phyloP scores from a whole-genome alignment of 352 stramenopile genomes.

The Sclerospora graminicola region DNA sequence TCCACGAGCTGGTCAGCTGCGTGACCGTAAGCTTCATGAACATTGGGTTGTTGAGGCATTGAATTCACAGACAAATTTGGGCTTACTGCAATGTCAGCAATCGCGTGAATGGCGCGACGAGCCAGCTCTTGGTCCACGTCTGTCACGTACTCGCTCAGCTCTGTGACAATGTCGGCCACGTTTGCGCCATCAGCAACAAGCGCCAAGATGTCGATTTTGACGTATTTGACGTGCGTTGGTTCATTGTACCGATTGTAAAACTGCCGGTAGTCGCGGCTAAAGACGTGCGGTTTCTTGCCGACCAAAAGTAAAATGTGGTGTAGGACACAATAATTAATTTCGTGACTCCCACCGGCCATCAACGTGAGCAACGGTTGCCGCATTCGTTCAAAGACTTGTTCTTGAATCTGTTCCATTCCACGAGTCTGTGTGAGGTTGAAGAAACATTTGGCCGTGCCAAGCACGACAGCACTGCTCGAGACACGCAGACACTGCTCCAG shows the following conservation, averaged over 20 bases:
- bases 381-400: slow-evolving; percentile 86
- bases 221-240: slow-evolving; percentile 95
- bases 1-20: slow-evolving; percentile 49
- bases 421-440: slow-evolving; percentile 88
- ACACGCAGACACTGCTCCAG: slow-evolving; percentile 92
- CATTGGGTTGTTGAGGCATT: slow-evolving; percentile 32
- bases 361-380: slow-evolving; percentile 96
- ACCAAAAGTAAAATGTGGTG: slow-evolving; percentile 96
- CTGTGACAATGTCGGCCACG: slow-evolving; percentile 93
- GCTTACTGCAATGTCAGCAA: slow-evolving; percentile 88
- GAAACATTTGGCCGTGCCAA: slow-evolving; percentile 96
- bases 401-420: slow-evolving; percentile 82
- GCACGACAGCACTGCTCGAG: slow-evolving; percentile 92
- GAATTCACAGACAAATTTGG: slow-evolving; percentile 50
- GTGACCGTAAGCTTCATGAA: slow-evolving; percentile 53
- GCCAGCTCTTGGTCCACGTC: slow-evolving; percentile 91
- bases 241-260: slow-evolving; percentile 98
- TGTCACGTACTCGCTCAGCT: slow-evolving; percentile 96
- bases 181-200: slow-evolving; percentile 90
- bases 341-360: slow-evolving; percentile 89
- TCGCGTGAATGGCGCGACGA: slow-evolving; percentile 87
- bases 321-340: slow-evolving; percentile 93
- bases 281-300: slow-evolving; percentile 90
- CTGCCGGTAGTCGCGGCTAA: slow-evolving; percentile 96
- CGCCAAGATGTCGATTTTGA: slow-evolving; percentile 96